Evolutionary conservation across 1,284 basidiomycete species (phyloP).

Genomic region (Macrocybe sp.): DNA sequence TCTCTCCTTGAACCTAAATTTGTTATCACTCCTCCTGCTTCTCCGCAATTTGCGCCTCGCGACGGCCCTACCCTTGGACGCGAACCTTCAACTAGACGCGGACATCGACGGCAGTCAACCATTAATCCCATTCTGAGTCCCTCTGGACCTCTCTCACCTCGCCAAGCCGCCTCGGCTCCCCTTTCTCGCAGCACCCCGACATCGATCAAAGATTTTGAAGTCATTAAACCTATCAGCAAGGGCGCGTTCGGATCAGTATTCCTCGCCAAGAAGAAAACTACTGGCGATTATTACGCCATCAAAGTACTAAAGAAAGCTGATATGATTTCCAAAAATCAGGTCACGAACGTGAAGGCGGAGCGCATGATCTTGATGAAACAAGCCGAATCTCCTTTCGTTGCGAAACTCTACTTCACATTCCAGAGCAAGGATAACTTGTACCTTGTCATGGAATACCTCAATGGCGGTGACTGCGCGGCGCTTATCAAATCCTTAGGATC

Average conservation of each 20-base stretch:
- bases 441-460: slow-evolving; percentile 97
- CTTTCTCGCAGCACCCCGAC: slow-evolving; percentile 78
- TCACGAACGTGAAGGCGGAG: slow-evolving; percentile 99
- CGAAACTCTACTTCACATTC: slow-evolving; percentile 98
- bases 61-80: slow-evolving; percentile 45
- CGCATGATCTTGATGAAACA: slow-evolving; percentile 99
- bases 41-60: slow-evolving; percentile 60
- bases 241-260: slow-evolving; percentile 99
- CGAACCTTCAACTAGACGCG: slow-evolving; percentile 42
- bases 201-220: slow-evolving; percentile 98
- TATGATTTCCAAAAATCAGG: slow-evolving; percentile 99
- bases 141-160: slow-evolving; percentile 80
- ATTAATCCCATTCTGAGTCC: slow-evolving; percentile 61
- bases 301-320: slow-evolving; percentile 99
- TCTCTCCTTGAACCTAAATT: slow-evolving; percentile 66
- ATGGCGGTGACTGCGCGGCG: slow-evolving; percentile 96
- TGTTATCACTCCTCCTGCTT: slow-evolving; percentile 68
- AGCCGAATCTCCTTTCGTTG: slow-evolving; percentile 98
- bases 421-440: slow-evolving; percentile 99
- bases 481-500: slow-evolving; percentile 94
- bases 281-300: slow-evolving; percentile 99
- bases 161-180: slow-evolving; percentile 76
- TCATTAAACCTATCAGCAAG: slow-evolving; percentile 99
- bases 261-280: slow-evolving; percentile 95
- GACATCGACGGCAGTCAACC: slow-evolving; percentile 69